Percentiles rank a stretch among this genome's conserved stretches.
Conservation (phyloP, 2,329 filamentous ascomycete species). For the Epichloe hybrida region DNA sequence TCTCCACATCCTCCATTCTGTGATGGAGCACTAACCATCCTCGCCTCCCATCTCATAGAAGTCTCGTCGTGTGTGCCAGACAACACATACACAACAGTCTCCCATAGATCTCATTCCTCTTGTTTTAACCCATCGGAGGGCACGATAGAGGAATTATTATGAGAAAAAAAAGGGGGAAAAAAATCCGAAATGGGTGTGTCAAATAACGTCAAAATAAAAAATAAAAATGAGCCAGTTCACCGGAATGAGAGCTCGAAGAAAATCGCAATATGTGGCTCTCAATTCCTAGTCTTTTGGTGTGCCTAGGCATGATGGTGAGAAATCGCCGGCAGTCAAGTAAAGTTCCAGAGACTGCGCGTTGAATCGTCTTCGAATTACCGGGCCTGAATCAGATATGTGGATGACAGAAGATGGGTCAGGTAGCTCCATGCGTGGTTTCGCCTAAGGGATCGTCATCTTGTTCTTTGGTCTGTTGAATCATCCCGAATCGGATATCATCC, state of each 20-base stretch:
- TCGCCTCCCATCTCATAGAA: neutral
- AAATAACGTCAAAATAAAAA: neutral
- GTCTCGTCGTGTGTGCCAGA: slow-evolving; percentile 3
- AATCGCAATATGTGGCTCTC: neutral
- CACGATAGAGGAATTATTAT: slow-evolving; percentile 1
- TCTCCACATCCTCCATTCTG: neutral
- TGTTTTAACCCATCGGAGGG: neutral
- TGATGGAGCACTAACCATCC: neutral
- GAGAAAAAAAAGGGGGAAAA: neutral
- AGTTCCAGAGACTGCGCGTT: neutral
- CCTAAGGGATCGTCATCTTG: neutral
- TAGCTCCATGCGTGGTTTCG: neutral
- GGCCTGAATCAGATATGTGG: neutral
- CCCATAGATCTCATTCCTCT: neutral
- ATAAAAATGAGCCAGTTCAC: neutral
- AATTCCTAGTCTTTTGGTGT: neutral
- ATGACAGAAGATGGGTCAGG: neutral
- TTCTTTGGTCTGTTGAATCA: neutral
- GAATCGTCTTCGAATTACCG: neutral
- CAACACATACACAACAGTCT: slow-evolving; percentile 6
- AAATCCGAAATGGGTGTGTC: neutral
- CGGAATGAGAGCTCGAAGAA: slow-evolving; percentile 4
- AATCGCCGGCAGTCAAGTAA: neutral
- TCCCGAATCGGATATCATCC: neutral
- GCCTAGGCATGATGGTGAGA: neutral